Base-by-base conservation (phyloP, 164 flowering plant species). In the Vitis amurensis region DNA sequence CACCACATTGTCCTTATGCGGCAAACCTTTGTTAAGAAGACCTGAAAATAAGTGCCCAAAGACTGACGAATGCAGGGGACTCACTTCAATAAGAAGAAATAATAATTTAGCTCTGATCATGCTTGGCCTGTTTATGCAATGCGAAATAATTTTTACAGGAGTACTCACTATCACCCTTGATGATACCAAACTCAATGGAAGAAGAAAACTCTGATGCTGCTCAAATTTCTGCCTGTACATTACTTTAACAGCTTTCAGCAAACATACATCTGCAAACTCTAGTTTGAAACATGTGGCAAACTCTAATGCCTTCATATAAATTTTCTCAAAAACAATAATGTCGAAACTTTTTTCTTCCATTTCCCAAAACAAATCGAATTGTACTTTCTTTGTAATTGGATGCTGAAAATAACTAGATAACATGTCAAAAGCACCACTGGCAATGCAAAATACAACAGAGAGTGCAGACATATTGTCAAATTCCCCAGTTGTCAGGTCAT, bases 11-110 rank as follows among this genome's bases (percentile, higher is more conserved):
- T 53, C 70, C n/a, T 68, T 65, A 17, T 16, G 50, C 63, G 15
- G 69, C 59, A 55, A 63, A 64, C 68, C 68, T 61, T 67, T 74
- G 23, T 63, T 74, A 70, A 86, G 14, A 58, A 77, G 70, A 47
- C 70, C 71, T 16, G 66, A 59, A 74, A 91, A 70, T 44, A 81
- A 50, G 70, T 77, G 61, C 67, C 96, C 98, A 79, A 91, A 91
- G 19, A 78, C 71, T 61, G 86, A 84, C 63, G 83, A 68, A 81
- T 90, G 97, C 69, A 86, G 52, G 58, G 96, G 82, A 73, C 94
- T 91, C 58, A 81, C 29, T 77, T 90, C 87, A 61, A 83, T 74
- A 57, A 91, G 78, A 67, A 74, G 64, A 81, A 76, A 78, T 81
- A 92, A 77, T 17, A 86, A 16, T 63, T 80, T 82, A 49, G 97